Base-by-base conservation (phyloP, 805 yeast genomes). In the Metschnikowia gelsemii region DNA sequence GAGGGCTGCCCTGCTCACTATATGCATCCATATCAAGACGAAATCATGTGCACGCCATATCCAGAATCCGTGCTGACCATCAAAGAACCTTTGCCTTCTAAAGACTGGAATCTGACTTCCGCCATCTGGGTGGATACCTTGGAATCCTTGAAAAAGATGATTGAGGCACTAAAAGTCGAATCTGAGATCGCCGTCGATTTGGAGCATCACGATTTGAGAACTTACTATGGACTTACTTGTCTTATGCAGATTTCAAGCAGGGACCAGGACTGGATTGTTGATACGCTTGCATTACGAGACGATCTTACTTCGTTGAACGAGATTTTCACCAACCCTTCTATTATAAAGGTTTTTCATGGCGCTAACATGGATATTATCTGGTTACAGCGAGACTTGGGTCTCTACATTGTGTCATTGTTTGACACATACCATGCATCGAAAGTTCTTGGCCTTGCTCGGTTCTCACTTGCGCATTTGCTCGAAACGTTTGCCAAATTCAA, bases 311-410 rank as follows among this genome's bases (percentile, higher is more conserved):
- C 63, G 0, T 66, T 93, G 42, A 93, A 93, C 64, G 70, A 66
- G 32, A 78, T 91, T 1, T 88, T 91, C 50, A 76, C 97, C 2
- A 70, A 93, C 62, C 97, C 98, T 0, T 52, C 64, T 4, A 81
- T 91, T 23, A 69, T 87, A 21, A 93, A 93, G 58, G 95, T 93
- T 1, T 80, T 93, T 51, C 99, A 93, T 61, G 99, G 99, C 46
- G 96, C 99, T 0, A 82, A 79, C 52, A 89, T 88, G 96, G 99
- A 93, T 70, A 85, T 93, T 3, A 82, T 88, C 32, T 93, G 99
- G 99, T 70, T 93, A 25, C 99, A 93, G 66, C 73, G 98, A 49
- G 99, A 93, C 58, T 72, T 93, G 42, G 99, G 99, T 0, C 62
- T 93, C 8, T 93, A 93, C 55, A 67, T 93, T 5, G 99, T 93